A percentile compares a stretch with the other conserved stretches of the same genome.
Conservation (phyloP, 2,329 filamentous ascomycete genomes). For the Paraconiothyrium sp. region DNA sequence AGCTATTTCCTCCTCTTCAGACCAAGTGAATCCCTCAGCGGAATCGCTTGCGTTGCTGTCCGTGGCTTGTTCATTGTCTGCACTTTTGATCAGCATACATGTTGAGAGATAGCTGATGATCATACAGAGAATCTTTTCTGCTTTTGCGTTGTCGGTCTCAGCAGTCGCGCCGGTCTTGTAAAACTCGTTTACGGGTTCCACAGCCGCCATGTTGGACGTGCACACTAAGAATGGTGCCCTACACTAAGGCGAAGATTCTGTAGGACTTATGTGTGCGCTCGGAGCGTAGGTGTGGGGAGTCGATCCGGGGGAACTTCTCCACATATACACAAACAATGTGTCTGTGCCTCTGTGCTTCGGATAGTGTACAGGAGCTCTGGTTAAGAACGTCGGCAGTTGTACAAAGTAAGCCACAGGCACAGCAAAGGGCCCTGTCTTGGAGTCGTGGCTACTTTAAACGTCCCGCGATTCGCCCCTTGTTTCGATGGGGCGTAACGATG, state of each 20-base stretch:
- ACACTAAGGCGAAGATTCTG: background rate
- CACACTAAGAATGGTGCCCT: background rate
- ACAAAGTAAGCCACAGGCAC: slow-evolving; percentile 21
- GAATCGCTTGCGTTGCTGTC: slow-evolving; percentile 40
- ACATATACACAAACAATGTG: slow-evolving; percentile 30
- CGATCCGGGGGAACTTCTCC: slow-evolving; percentile 41
- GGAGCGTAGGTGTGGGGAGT: slow-evolving; percentile 12
- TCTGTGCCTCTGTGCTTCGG: slow-evolving; percentile 12
- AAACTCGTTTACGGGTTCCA: background rate
- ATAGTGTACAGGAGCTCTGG: slow-evolving; percentile 23
- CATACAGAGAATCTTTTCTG: slow-evolving; percentile 36
- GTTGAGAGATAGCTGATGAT: background rate
- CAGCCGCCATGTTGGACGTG: slow-evolving; percentile 5
- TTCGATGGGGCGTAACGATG: slow-evolving; percentile 25
- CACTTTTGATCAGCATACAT: slow-evolving; percentile 19
- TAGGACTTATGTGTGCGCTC: slow-evolving; percentile 3
- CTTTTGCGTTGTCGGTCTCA: slow-evolving; percentile 27
- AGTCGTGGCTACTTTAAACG: slow-evolving; percentile 29
- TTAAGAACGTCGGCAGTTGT: slow-evolving; percentile 41
- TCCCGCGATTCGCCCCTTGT: slow-evolving; percentile 26
- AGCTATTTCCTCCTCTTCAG: slow-evolving; percentile 59
- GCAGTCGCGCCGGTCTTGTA: background rate
- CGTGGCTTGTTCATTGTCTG: slow-evolving; percentile 34
- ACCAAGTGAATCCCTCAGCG: slow-evolving; percentile 56
- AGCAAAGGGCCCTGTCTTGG: slow-evolving; percentile 20